phyloP scores from a whole-genome alignment of 441 rosid genomes.

The Gossypium gossypioides region DNA sequence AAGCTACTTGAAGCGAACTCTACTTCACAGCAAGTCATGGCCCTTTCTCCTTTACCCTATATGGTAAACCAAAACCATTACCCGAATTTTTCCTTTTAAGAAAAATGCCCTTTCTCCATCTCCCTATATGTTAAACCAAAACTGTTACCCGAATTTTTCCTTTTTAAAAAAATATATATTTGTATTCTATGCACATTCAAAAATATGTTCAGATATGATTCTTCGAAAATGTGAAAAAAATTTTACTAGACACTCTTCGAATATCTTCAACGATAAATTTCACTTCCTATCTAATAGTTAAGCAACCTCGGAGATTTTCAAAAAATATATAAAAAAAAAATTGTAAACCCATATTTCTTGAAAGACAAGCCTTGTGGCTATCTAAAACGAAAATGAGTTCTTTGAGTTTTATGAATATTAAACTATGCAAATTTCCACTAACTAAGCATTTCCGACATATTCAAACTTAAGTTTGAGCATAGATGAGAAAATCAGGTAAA shows the following conservation, averaged over 20 bases:
- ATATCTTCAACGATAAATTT: neutral
- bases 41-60: slow-evolving; percentile 21
- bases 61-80: neutral
- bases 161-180: neutral
- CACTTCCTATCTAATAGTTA: neutral
- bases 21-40: slow-evolving; percentile 6
- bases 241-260: neutral
- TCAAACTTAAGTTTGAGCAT: too few relatives aligned
- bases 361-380: too few relatives aligned
- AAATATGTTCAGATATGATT: neutral
- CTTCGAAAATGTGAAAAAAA: neutral
- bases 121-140: slow-evolving; percentile 4
- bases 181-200: neutral
- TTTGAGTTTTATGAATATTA: neutral
- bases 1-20: neutral
- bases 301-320: too few relatives aligned
- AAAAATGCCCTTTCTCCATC: slow-evolving; percentile 13
- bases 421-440: neutral
- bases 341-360: too few relatives aligned
- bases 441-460: too few relatives aligned
- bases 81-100: too few relatives aligned
- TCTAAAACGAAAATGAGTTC: too few relatives aligned
- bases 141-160: neutral
- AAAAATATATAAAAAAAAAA: too few relatives aligned
- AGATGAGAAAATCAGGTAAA: too few relatives aligned